Percentiles rank a stretch among this genome's conserved stretches.
Conservation (phyloP, 345 rosid genomes). For the Gossypium longicalyx region DNA sequence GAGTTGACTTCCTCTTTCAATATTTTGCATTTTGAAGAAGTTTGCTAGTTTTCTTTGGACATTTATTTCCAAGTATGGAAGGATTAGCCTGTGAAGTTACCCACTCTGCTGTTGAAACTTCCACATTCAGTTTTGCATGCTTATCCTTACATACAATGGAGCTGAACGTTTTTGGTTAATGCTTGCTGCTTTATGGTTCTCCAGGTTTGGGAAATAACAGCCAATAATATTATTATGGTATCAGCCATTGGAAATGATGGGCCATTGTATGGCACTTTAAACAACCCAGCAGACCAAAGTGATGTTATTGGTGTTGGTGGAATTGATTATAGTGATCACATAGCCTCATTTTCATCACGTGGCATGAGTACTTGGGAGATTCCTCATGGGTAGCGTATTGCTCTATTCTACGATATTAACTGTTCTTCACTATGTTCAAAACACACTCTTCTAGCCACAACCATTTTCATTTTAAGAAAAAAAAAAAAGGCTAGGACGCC, state of each 20-base stretch:
- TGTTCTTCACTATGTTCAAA: not conserved
- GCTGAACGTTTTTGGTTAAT: conserved; percentile 12
- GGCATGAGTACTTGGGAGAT: conserved; percentile 99
- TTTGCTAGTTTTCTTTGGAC: not conserved
- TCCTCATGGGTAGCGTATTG: conserved; percentile 81
- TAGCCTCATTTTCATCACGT: conserved; percentile 97
- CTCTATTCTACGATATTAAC: conserved; percentile 12
- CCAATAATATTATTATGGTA: conserved; percentile 94
- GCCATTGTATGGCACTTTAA: conserved; percentile 92
- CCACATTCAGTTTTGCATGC: not conserved
- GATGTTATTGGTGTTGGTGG: conserved; percentile 99
- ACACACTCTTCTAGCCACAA: not conserved
- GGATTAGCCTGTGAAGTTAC: not conserved
- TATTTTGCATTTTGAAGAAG: conserved; percentile 5
- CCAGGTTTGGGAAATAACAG: conserved; percentile 99
- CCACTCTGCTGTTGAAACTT: not conserved
- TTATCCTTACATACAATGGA: conserved; percentile 3
- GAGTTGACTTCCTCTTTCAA: not conserved
- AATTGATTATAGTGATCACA: conserved; percentile 91
- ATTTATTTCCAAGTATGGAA: not conserved
- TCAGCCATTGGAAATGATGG: conserved; percentile 99
- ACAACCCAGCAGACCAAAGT: conserved; percentile 99
- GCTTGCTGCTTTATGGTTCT: conserved; percentile 19
- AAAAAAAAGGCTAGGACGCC: not conserved
- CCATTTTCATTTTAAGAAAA: not conserved